A percentile compares a stretch with the other conserved stretches of the same genome.
Evolutionary conservation across 2,329 filamentous ascomycete species (phyloP).

Genomic region (Trichoderma citrinoviride): DNA sequence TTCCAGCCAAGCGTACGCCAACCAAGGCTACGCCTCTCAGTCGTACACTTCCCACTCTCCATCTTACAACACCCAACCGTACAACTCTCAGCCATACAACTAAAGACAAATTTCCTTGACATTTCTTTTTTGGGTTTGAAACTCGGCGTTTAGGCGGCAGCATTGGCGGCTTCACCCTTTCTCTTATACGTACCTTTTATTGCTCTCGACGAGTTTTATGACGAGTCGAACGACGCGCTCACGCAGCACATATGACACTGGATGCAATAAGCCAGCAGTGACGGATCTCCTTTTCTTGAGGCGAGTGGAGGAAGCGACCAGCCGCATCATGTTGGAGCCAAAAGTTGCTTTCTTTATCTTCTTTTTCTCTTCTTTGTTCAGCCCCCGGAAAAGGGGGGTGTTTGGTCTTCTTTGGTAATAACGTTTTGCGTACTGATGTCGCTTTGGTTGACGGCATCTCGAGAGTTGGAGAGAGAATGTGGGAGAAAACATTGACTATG

Average conservation of each 20-base stretch:
- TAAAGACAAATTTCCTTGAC: slow-evolving; percentile 9
- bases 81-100: slow-evolving; percentile 18
- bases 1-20: slow-evolving; percentile 1
- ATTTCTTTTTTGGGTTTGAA: slow-evolving; percentile 22
- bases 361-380: background rate
- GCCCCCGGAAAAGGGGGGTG: slow-evolving; percentile 20
- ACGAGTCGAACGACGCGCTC: slow-evolving; percentile 23
- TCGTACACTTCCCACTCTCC: slow-evolving; percentile 11
- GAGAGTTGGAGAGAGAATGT: slow-evolving; percentile 25
- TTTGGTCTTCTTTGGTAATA: slow-evolving; percentile 29
- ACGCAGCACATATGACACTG: slow-evolving; percentile 10
- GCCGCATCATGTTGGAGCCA: slow-evolving; percentile 6
- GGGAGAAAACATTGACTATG: slow-evolving; percentile 23
- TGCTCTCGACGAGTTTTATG: slow-evolving; percentile 13
- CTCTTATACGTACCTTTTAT: slow-evolving; percentile 11
- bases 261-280: slow-evolving; percentile 16
- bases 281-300: background rate
- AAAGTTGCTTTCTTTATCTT: background rate
- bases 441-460: slow-evolving; percentile 19
- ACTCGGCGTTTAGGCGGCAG: slow-evolving; percentile 28
- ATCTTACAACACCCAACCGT: background rate
- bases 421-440: slow-evolving; percentile 27
- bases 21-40: slow-evolving; percentile 12
- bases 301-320: background rate
- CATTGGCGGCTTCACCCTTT: slow-evolving; percentile 25